Evolutionary conservation across 2,329 filamentous ascomycete genomes (phyloP).

Genomic region (Metarhizium robertsii): DNA sequence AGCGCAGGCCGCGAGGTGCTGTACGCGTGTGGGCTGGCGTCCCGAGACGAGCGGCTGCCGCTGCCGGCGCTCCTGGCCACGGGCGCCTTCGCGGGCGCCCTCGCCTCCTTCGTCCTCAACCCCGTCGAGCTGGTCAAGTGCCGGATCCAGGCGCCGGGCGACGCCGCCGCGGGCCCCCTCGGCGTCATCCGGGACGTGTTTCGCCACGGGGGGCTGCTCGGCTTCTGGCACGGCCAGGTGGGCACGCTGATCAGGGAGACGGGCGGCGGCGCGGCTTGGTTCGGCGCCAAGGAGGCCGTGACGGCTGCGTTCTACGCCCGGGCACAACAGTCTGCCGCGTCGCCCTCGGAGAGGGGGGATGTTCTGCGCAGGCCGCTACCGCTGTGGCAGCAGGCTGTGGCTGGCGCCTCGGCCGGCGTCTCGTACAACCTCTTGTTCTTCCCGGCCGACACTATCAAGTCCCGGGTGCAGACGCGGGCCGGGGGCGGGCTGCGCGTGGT

Average conservation of each 20-base stretch:
- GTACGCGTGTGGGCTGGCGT: conserved; percentile 40
- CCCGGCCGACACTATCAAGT: conserved; percentile 95
- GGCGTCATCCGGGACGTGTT: conserved; percentile 72
- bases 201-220: conserved; percentile 67
- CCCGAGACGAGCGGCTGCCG: conserved; percentile 52
- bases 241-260: conserved; percentile 92
- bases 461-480: conserved; percentile 89
- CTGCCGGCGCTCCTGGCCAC: conserved; percentile 68
- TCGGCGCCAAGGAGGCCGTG: conserved; percentile 78
- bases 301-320: conserved; percentile 60
- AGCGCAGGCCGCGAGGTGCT: conserved; percentile 43
- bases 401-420: conserved; percentile 82
- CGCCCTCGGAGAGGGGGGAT: conserved; percentile 12
- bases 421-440: conserved; percentile 97
- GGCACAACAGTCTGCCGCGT: conserved; percentile 29
- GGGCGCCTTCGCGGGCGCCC: conserved; percentile 77
- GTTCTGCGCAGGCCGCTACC: conserved; percentile 50
- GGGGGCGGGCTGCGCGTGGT: conserved; percentile 35
- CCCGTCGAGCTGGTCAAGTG: conserved; percentile 81
- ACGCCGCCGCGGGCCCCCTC: conserved; percentile 50
- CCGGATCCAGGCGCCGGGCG: conserved; percentile 78
- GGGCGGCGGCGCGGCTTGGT: conserved; percentile 93
- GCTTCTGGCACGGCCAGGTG: conserved; percentile 93
- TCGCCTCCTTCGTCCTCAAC: conserved; percentile 84
- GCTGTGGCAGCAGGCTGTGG: conserved; percentile 80